Evolutionary conservation across 805 yeast genomes (phyloP).

Genomic region (Candida multigemmis): DNA sequence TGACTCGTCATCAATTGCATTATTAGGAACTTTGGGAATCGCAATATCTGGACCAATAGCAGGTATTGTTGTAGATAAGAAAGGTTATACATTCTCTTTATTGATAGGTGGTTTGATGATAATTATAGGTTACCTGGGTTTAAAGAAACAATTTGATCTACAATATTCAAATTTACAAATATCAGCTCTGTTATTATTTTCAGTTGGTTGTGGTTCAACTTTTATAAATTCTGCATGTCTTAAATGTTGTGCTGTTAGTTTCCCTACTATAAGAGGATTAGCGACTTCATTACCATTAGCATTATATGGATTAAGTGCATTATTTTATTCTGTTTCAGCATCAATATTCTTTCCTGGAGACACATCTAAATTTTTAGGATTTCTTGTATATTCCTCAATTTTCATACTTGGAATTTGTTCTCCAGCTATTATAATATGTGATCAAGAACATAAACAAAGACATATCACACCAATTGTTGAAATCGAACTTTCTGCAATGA

Average conservation of each 20-base stretch:
- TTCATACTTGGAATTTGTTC: slow-evolving; percentile 33
- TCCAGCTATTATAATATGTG: slow-evolving; percentile 37
- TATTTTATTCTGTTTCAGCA: slow-evolving; percentile 52
- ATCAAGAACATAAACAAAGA: slow-evolving; percentile 17
- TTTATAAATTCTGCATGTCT: slow-evolving; percentile 54
- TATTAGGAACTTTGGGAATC: slow-evolving; percentile 60
- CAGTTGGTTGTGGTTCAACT: slow-evolving; percentile 66
- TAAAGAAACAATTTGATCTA: slow-evolving; percentile 42
- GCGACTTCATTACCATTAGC: slow-evolving; percentile 74
- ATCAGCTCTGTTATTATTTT: slow-evolving; percentile 38
- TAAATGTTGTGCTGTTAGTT: slow-evolving; percentile 65
- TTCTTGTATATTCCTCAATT: slow-evolving; percentile 34
- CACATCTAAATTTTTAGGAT: slow-evolving; percentile 44
- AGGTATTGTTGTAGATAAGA: slow-evolving; percentile 53
- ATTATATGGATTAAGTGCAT: slow-evolving; percentile 67
- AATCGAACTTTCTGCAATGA: too few relatives aligned
- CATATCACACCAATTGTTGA: slow-evolving; percentile 1
- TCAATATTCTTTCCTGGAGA: slow-evolving; percentile 46
- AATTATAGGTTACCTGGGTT: slow-evolving; percentile 45
- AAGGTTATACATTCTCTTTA: slow-evolving; percentile 49
- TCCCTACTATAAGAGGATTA: slow-evolving; percentile 59
- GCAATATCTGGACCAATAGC: slow-evolving; percentile 59
- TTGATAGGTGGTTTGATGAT: slow-evolving; percentile 41
- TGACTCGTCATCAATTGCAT: slow-evolving; percentile 54
- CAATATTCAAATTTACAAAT: slow-evolving; percentile 25